phyloP scores from a whole-genome alignment of 108 stramenopile genomes.

The Pinguiococcus pyrenoidosus region DNA sequence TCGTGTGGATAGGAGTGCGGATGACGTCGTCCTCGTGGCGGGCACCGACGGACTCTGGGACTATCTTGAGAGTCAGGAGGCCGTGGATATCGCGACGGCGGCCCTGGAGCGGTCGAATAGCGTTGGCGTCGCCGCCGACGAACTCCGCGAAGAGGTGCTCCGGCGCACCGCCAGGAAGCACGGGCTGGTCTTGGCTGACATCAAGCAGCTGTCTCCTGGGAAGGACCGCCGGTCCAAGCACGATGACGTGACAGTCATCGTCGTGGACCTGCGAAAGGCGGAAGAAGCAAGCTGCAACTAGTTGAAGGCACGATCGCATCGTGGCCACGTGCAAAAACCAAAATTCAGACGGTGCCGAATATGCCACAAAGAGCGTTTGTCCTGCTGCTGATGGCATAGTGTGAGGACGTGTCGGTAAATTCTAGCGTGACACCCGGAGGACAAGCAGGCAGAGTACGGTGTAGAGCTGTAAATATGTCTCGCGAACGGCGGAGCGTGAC shows the following conservation, averaged over 20 bases:
- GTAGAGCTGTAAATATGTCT: no score
- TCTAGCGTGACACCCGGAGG: no score
- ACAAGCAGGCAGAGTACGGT: no score
- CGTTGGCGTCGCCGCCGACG: constrained; percentile 7
- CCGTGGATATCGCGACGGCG: constrained; percentile 23
- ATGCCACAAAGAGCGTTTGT: no score
- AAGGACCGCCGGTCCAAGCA: constrained; percentile 27
- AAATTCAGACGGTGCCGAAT: no score
- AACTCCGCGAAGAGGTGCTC: constrained; percentile 17
- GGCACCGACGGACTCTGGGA: constrained; percentile 40
- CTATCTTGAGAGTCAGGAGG: constrained; percentile 27
- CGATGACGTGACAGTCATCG: constrained; percentile 34
- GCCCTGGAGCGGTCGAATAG: constrained; percentile 3
- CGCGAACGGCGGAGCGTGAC: no score
- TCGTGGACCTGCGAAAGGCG: constrained; percentile 16
- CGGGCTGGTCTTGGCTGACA: constrained; percentile 25
- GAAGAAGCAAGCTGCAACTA: constrained; percentile 3
- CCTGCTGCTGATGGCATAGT: no score
- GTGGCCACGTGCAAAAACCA: no score
- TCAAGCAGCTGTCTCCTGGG: constrained; percentile 24
- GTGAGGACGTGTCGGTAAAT: no score
- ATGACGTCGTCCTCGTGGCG: constrained; percentile 36
- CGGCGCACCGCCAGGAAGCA: constrained; percentile 11
- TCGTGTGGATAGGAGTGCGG: constrained; percentile 1
- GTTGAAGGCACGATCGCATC: no score